Percentiles rank a stretch among this genome's conserved stretches.
Evolutionary conservation across 2,329 filamentous ascomycete genomes (phyloP).

Genomic region (Neonectria neomacrospora): DNA sequence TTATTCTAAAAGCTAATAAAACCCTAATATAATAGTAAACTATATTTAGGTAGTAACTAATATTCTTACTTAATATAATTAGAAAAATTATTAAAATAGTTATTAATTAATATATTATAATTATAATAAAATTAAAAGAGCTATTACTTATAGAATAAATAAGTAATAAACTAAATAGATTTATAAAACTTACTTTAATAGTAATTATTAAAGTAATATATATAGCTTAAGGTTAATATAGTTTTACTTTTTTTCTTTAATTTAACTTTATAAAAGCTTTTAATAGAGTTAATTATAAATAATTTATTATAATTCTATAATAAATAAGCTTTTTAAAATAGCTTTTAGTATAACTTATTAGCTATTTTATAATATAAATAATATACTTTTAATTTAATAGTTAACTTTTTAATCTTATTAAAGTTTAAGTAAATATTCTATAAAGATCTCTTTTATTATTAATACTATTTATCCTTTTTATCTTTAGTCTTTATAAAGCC

Average conservation of each 20-base stretch:
- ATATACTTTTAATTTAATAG: background rate
- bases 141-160: background rate
- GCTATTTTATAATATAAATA: background rate
- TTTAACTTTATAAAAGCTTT: background rate
- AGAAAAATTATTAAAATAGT: too few relatives aligned
- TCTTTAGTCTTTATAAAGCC: background rate
- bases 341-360: background rate
- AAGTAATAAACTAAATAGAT: background rate
- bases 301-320: background rate
- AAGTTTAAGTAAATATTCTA: background rate
- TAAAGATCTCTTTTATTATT: background rate
- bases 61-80: too few relatives aligned
- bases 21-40: too few relatives aligned
- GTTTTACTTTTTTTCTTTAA: background rate
- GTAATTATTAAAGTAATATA: background rate
- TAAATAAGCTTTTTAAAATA: background rate
- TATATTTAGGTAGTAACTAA: too few relatives aligned
- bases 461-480: background rate
- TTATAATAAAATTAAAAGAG: background rate
- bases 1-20: too few relatives aligned
- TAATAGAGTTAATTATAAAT: background rate
- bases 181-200: background rate
- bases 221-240: background rate
- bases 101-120: background rate
- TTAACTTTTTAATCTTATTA: background rate